These are phyloP conservation scores for Talaromyces sp. DNA, from an alignment of 2,329 filamentous ascomycete genomes.

Conservation along the genomic window DNA sequence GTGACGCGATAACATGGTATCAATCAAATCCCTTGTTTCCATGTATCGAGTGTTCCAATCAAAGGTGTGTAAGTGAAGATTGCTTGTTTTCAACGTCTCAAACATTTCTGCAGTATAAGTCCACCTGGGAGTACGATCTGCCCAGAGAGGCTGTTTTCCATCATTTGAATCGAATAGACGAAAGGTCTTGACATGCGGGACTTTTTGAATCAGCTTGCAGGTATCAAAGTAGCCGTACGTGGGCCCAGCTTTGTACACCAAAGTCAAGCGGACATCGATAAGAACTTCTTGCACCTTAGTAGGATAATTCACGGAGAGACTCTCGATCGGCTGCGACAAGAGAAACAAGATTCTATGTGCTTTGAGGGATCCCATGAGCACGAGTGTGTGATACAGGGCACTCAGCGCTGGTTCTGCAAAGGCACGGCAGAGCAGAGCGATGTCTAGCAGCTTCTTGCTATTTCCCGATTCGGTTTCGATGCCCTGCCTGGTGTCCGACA, in stretches of 20 bases:
- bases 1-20: conserved; percentile 55
- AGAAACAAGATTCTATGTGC: conserved; percentile 50
- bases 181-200: conserved; percentile 66
- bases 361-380: conserved; percentile 54
- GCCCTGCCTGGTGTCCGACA: conserved; percentile 42
- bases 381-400: conserved; percentile 67
- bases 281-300: conserved; percentile 68
- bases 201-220: conserved; percentile 56
- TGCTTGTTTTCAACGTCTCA: conserved; percentile 54
- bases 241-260: conserved; percentile 53
- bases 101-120: conserved; percentile 66
- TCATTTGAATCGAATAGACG: conserved; percentile 62
- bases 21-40: conserved; percentile 33
- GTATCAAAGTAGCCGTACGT: conserved; percentile 56
- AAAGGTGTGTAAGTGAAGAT: conserved; percentile 49
- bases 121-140: conserved; percentile 54
- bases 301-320: conserved; percentile 60
- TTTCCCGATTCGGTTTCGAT: conserved; percentile 25
- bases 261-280: conserved; percentile 61
- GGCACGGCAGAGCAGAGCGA: conserved; percentile 59
- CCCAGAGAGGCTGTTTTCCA: conserved; percentile 19
- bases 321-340: conserved; percentile 53
- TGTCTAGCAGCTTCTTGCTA: conserved; percentile 60
- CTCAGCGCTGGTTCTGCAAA: conserved; percentile 72
- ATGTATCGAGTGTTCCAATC: conserved; percentile 55